A percentile compares a stretch with the other conserved stretches of the same genome.
These are phyloP conservation scores for Beauveria sp. DNA, from an alignment of 2,329 filamentous ascomycete species.

Conservation along the genomic window DNA sequence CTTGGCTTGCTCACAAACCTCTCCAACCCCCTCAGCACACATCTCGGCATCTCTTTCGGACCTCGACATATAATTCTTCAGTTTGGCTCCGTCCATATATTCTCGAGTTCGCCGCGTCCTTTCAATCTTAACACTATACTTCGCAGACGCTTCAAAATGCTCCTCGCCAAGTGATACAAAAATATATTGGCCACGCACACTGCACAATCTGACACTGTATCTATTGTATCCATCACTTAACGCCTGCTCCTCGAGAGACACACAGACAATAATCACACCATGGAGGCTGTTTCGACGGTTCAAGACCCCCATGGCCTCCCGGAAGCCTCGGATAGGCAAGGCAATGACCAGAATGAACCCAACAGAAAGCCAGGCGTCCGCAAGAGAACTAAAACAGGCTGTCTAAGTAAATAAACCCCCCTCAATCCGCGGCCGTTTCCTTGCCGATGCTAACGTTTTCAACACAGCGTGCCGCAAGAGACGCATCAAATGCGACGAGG, in stretches of 20 bases:
- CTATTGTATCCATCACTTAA: not conserved
- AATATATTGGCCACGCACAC: conserved; percentile 1
- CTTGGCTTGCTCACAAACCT: conserved; percentile 2
- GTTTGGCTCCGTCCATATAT: not conserved
- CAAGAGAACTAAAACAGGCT: conserved; percentile 86
- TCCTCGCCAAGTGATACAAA: conserved; percentile 4
- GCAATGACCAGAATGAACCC: conserved; percentile 32
- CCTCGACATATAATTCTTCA: not conserved
- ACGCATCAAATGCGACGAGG: conserved; percentile 95
- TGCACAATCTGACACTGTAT: not conserved
- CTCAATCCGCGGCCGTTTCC: not conserved
- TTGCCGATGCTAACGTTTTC: not conserved
- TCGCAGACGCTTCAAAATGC: conserved; percentile 1
- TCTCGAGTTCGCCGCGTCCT: not conserved
- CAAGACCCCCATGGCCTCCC: conserved; percentile 1
- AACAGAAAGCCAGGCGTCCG: conserved; percentile 42
- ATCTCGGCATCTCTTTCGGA: not conserved
- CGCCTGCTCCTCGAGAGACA: not conserved
- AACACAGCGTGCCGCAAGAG: conserved; percentile 76
- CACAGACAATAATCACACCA: not conserved
- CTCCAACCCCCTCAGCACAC: not conserved
- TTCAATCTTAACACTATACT: not conserved
- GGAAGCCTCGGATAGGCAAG: conserved; percentile 25
- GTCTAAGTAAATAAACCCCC: conserved; percentile 57
- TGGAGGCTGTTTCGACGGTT: not conserved